phyloP scores from a whole-genome alignment of 2,329 filamentous ascomycete genomes.

The Alternaria dauci region DNA sequence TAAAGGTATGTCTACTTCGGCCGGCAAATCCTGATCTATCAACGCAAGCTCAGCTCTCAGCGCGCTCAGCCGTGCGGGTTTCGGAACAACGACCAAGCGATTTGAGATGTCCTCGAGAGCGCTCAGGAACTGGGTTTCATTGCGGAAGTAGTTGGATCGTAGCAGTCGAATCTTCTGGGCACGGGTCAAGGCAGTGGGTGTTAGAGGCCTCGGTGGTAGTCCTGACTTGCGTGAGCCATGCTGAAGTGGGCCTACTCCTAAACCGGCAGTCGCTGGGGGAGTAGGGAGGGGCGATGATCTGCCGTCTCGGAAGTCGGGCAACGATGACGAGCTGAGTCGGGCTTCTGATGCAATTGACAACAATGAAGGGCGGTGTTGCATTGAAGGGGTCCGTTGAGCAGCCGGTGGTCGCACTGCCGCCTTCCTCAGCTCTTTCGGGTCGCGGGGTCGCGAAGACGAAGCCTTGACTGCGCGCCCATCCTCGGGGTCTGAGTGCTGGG shows the following conservation, averaged over 20 bases:
- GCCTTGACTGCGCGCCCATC: constrained; percentile 49
- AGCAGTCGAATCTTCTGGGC: constrained; percentile 75
- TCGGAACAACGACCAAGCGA: constrained; percentile 81
- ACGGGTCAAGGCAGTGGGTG: constrained; percentile 68
- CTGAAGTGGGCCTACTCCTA: constrained; percentile 45
- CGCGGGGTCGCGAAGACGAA: constrained; percentile 43
- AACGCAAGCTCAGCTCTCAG: constrained; percentile 81
- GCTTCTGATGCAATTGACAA: constrained; percentile 67
- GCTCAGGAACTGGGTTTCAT: constrained; percentile 80
- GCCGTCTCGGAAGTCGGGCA: constrained; percentile 68
- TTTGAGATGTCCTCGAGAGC: constrained; percentile 86
- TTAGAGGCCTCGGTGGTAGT: constrained; percentile 63
- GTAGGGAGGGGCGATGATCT: constrained; percentile 50
- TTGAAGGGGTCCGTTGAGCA: constrained; percentile 34
- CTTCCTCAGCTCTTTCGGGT: constrained; percentile 40
- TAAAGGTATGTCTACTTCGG: constrained; percentile 83
- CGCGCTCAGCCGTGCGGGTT: constrained; percentile 81
- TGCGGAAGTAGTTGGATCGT: constrained; percentile 83
- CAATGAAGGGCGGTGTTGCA: constrained; percentile 56
- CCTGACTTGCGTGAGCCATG: constrained; percentile 61
- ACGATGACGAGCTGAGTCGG: constrained; percentile 71
- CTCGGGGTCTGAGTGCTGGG: constrained; percentile 50
- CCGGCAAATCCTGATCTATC: constrained; percentile 80
- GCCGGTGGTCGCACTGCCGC: constrained; percentile 37
- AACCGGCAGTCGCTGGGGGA: constrained; percentile 53